phyloP scores from a whole-genome alignment of 2,329 filamentous ascomycete genomes.

The Trichophyton rubrum region DNA sequence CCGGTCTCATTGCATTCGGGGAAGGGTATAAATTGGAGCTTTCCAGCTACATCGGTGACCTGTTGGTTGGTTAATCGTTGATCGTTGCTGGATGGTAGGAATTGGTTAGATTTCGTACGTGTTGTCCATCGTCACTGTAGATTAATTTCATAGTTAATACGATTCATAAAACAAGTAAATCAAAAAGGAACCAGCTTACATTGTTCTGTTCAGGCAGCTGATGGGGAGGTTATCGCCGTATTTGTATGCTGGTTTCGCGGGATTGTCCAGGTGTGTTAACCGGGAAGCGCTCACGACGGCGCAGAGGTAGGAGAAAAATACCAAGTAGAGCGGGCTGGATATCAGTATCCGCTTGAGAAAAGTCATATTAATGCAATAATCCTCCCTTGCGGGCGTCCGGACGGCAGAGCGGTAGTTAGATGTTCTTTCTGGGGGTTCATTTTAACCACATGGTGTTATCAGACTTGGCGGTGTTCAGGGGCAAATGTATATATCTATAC shows the following conservation, averaged over 20 bases:
- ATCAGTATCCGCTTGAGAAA: neutral
- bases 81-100: neutral
- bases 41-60: constrained; percentile 51
- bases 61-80: constrained; percentile 2
- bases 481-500: neutral
- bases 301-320: neutral
- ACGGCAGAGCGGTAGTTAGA: neutral
- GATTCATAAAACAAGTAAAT: no score
- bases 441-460: neutral
- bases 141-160: no score
- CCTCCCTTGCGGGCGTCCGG: neutral
- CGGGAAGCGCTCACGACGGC: neutral
- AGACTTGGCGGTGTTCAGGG: neutral
- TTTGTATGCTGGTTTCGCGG: constrained; percentile 28
- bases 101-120: constrained; percentile 35
- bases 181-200: constrained; percentile 25
- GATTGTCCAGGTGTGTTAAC: constrained; percentile 8
- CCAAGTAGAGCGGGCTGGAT: neutral
- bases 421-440: neutral
- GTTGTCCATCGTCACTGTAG: constrained; percentile 69
- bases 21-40: constrained; percentile 87
- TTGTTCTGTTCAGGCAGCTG: constrained; percentile 40
- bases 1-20: constrained; percentile 79
- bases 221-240: constrained; percentile 40
- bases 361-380: neutral